Evolutionary conservation across 805 yeast genomes (phyloP), one percentile per base, ranked within the genome.

Genomic region (Saccharomycopsis sp.): DNA sequence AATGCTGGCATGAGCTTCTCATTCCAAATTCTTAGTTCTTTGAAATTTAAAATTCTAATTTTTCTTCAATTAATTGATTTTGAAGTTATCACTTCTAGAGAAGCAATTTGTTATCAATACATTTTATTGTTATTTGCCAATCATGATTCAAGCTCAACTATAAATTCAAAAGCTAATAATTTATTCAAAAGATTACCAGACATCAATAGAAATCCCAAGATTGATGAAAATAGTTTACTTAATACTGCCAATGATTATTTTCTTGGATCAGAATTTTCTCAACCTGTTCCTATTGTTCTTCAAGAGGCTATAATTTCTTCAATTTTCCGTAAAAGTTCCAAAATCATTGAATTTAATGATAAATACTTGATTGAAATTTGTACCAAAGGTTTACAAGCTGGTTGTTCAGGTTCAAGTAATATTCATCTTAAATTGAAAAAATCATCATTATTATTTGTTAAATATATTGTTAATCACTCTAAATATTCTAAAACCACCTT

Each of bases 1-100:
- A 72, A 72, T 47, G 85, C 89, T 2, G 89, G 88, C 21, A 71
- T 76, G 1, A 56, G 70, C 0, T 76, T 72, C 51, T 71, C 71
- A 39, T 60, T 63, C 4, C 66, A 65, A 0, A 74, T 70, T 15
- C 56, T 84, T 31, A 47, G 59, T 1, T 49, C 42, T 4, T 64
- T 61, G 36, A 75, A 70, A 45, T 46, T 42, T 4, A 62, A 67
- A 9, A 60, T 72, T 1, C 36, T 71, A 45, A 49, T 66, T 50
- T 58, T 79, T 54, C 37, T 63, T 45, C 34, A 53, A 9, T 14
- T 57, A 4, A 52, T 63, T 21, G 51, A 54, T 14, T 55, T 59
- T 46, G 51, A 52, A 6, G 42, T 49, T 3, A 41, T 52, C 33
- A 59, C 71, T 0, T 63, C 69, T 35, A 50, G 61, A 8, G 8